Percentiles rank a stretch among this genome's conserved stretches.
phyloP scores from a whole-genome alignment of 768 basidiomycete species.

The Lyophyllum semitale region DNA sequence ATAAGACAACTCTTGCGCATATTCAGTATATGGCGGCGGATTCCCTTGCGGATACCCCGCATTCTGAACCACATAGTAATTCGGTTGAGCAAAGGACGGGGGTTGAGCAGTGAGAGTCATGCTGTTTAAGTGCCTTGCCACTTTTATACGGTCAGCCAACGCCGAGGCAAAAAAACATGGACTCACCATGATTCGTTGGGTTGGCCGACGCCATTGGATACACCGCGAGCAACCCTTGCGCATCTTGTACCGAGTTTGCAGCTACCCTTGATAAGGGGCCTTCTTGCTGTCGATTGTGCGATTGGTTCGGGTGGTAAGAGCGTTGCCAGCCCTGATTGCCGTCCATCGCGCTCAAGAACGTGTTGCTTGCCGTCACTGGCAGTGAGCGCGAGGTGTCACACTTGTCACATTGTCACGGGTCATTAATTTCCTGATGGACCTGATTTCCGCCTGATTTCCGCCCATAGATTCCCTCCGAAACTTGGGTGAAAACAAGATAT shows the following conservation, averaged over 20 bases:
- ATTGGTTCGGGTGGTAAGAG: conserved; percentile 17
- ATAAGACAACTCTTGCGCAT: conserved; percentile 61
- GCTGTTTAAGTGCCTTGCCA: conserved; percentile 63
- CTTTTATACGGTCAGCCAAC: conserved; percentile 34
- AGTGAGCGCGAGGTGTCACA: conserved; percentile 18
- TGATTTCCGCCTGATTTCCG: too few species aligned
- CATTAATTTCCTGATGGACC: neutral
- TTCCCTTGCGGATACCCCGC: conserved; percentile 36
- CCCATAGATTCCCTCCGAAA: too few species aligned
- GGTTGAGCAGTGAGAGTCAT: conserved; percentile 60
- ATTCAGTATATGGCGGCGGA: conserved; percentile 66
- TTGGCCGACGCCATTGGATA: conserved; percentile 80
- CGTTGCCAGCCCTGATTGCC: conserved; percentile 34
- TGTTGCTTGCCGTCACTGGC: conserved; percentile 3
- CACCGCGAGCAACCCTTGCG: conserved; percentile 63
- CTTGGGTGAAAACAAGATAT: too few species aligned
- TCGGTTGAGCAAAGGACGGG: conserved; percentile 65
- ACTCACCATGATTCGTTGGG: conserved; percentile 73
- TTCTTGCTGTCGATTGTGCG: conserved; percentile 17
- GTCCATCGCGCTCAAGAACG: conserved; percentile 29
- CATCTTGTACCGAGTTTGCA: conserved; percentile 62
- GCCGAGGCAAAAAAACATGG: neutral
- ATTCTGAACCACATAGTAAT: conserved; percentile 42
- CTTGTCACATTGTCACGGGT: neutral
- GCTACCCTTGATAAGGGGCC: conserved; percentile 22